Evolutionary conservation across 306 rosid genomes (phyloP).

Genomic region (Rosa rugosa): DNA sequence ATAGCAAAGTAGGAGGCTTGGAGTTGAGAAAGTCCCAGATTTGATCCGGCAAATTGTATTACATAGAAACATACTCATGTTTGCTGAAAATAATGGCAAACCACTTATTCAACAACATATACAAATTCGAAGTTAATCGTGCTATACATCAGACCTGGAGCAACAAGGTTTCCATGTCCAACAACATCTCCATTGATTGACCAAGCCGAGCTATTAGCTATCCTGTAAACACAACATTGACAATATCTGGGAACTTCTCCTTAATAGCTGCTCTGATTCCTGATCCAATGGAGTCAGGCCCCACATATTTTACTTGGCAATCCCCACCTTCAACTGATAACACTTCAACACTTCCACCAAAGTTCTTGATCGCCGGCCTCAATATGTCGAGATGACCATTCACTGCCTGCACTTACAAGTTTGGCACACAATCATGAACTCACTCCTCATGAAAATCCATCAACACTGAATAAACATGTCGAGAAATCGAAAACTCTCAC

Average conservation of each 20-base stretch:
- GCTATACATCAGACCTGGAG: background rate
- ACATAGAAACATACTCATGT: background rate
- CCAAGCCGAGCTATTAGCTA: conserved; percentile 22
- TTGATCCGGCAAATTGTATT: background rate
- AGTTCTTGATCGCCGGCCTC: conserved; percentile 92
- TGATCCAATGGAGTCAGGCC: conserved; percentile 87
- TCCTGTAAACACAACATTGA: conserved; percentile 54
- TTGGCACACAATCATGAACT: background rate
- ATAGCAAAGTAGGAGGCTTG: background rate
- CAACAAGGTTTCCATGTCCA: background rate
- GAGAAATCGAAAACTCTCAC: conserved; percentile 29
- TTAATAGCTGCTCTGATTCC: conserved; percentile 91
- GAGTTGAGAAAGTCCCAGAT: background rate
- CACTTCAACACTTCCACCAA: conserved; percentile 85
- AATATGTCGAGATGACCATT: conserved; percentile 74
- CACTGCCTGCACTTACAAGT: conserved; percentile 58
- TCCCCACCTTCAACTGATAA: conserved; percentile 61
- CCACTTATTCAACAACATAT: background rate
- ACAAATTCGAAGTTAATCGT: background rate
- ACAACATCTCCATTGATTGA: background rate
- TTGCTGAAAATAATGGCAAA: background rate
- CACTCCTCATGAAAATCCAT: background rate
- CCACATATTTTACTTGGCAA: conserved; percentile 66
- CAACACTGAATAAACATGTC: background rate
- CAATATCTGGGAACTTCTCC: conserved; percentile 82